Evolutionary conservation across 257 asterid species (phyloP).

Genomic region (Penstemon eatonii): DNA sequence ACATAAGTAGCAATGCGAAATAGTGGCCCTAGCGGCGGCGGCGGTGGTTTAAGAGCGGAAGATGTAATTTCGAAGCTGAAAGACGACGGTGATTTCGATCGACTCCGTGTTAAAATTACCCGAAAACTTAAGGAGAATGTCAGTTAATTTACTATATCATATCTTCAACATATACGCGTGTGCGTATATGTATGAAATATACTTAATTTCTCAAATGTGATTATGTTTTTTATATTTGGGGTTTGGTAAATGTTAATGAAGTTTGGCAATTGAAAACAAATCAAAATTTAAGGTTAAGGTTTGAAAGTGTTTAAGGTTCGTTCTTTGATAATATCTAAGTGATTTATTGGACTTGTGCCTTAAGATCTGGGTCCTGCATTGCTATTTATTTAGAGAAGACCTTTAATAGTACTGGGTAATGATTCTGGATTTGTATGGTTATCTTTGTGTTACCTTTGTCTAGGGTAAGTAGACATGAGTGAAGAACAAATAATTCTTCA

Average conservation of each 20-base stretch:
- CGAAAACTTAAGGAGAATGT: slow-evolving; percentile 79
- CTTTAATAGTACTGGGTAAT: too few relatives aligned
- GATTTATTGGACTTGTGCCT: too few relatives aligned
- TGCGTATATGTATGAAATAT: background rate
- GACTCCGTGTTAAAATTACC: slow-evolving; percentile 72
- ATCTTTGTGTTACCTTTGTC: background rate
- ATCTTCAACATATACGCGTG: background rate
- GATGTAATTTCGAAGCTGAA: slow-evolving; percentile 74
- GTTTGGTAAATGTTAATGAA: background rate
- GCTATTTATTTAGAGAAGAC: too few relatives aligned
- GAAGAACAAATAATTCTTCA: background rate
- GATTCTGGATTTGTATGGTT: too few relatives aligned
- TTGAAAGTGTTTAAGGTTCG: too few relatives aligned
- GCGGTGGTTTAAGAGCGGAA: slow-evolving; percentile 34
- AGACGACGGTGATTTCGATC: slow-evolving; percentile 91
- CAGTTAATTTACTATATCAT: slow-evolving; percentile 24
- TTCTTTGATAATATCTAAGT: too few relatives aligned
- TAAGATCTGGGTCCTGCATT: too few relatives aligned
- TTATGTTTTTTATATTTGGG: slow-evolving; percentile 9
- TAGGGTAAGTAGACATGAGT: background rate
- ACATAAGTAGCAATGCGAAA: slow-evolving; percentile 31
- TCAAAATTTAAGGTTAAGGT: too few relatives aligned
- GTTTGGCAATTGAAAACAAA: too few relatives aligned
- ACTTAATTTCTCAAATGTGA: background rate
- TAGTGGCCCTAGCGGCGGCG: slow-evolving; percentile 28